Percentiles rank a stretch among this genome's conserved stretches.
Evolutionary conservation across 371 early-diverging fungal species (phyloP).

Genomic region (Lichtheimia hyalospora): DNA sequence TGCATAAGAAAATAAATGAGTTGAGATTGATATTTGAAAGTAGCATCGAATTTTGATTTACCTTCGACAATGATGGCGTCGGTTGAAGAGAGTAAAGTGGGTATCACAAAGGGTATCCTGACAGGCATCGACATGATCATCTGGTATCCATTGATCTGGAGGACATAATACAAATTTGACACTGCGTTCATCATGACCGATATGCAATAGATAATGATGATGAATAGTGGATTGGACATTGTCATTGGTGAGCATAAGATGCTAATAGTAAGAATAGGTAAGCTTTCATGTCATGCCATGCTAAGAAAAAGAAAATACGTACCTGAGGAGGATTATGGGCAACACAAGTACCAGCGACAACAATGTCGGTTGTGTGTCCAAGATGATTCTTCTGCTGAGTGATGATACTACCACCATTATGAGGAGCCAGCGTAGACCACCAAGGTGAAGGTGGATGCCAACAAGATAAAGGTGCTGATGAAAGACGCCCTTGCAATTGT

Average conservation of each 20-base stretch:
- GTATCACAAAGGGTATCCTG: slow-evolving; percentile 16
- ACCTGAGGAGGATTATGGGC: slow-evolving; percentile 18
- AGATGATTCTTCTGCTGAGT: slow-evolving; percentile 8
- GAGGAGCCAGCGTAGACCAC: background rate
- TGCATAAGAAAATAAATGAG: background rate
- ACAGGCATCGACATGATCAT: slow-evolving; percentile 16
- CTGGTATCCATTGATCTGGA: slow-evolving; percentile 17
- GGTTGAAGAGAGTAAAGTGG: slow-evolving; percentile 16
- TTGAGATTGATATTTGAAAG: background rate
- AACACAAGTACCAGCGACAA: slow-evolving; percentile 23
- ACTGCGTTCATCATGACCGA: slow-evolving; percentile 14
- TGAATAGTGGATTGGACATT: background rate
- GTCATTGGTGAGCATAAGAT: slow-evolving; percentile 1
- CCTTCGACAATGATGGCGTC: slow-evolving; percentile 31
- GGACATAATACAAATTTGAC: slow-evolving; percentile 14
- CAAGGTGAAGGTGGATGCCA: background rate
- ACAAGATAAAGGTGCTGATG: background rate
- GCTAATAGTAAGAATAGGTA: background rate
- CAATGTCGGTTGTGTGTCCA: slow-evolving; percentile 13
- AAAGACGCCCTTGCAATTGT: background rate
- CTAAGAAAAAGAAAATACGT: background rate
- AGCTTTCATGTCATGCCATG: background rate
- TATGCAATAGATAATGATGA: slow-evolving; percentile 21
- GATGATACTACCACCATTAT: background rate
- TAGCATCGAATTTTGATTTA: slow-evolving; percentile 5